Percentiles rank a stretch among this genome's conserved stretches.
Conservation (phyloP, 192 early-diverging fungal species). For the Polychytrium aggregatum region DNA sequence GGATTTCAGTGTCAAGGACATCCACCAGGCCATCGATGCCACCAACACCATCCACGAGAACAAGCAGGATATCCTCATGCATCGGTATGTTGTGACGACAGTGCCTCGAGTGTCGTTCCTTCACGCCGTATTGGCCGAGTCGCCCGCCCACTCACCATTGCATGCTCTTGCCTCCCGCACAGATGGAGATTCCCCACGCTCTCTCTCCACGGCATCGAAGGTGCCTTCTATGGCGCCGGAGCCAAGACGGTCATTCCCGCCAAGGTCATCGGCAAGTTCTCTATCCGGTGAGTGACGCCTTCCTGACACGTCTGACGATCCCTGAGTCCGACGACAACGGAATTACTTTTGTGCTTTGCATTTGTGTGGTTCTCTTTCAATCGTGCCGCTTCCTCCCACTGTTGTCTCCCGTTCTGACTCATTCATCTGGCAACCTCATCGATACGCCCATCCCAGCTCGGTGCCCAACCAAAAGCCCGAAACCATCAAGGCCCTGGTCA, state of each 20-base stretch:
- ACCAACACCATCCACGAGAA: constrained; percentile 66
- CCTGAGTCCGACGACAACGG: not conserved
- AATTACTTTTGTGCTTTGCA: too few species aligned
- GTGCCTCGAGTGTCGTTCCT: too few species aligned
- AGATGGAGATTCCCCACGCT: constrained; percentile 93
- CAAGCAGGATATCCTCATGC: constrained; percentile 72
- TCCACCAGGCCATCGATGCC: constrained; percentile 64
- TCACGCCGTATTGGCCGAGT: too few species aligned
- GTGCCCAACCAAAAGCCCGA: constrained; percentile 76
- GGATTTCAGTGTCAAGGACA: constrained; percentile 69
- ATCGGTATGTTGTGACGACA: constrained; percentile 27
- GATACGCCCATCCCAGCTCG: too few species aligned
- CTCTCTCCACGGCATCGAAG: constrained; percentile 94
- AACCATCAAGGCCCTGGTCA: constrained; percentile 62
- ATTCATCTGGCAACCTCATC: too few species aligned
- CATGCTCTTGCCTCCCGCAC: constrained; percentile 1
- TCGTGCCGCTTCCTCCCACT: too few species aligned
- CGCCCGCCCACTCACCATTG: not conserved
- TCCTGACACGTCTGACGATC: not conserved
- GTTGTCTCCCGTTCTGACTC: too few species aligned
- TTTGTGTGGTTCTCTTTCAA: too few species aligned
- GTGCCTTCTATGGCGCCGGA: constrained; percentile 86
- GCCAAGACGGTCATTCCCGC: constrained; percentile 97
- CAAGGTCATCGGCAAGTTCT: constrained; percentile 94
- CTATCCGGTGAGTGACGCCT: constrained; percentile 87